Evolutionary conservation across 2,329 filamentous ascomycete species (phyloP).

Genomic region (Chaetomium strumarium): DNA sequence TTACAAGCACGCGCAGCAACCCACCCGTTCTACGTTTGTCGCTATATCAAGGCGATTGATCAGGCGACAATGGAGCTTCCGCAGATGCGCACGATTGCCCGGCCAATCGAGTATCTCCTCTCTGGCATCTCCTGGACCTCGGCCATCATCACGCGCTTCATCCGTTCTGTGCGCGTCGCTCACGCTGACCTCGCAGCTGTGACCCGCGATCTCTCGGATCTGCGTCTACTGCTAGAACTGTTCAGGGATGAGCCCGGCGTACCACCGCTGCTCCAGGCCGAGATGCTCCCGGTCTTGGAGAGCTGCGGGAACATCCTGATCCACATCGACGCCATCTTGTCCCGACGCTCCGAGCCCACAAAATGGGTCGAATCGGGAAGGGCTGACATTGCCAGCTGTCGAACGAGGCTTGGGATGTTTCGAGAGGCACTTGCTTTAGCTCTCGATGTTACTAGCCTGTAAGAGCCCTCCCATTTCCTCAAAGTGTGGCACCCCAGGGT

Average conservation of each 20-base stretch:
- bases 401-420: slow-evolving; percentile 11
- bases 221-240: slow-evolving; percentile 25
- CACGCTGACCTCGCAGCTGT: slow-evolving; percentile 24
- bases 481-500: neutral
- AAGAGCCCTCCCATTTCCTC: neutral
- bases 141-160: slow-evolving; percentile 24
- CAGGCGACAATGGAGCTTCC: slow-evolving; percentile 9
- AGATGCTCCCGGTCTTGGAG: slow-evolving; percentile 20
- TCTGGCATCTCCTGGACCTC: slow-evolving; percentile 22
- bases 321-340: slow-evolving; percentile 18
- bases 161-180: slow-evolving; percentile 22
- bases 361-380: slow-evolving; percentile 14
- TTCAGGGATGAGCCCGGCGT: slow-evolving; percentile 21
- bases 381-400: slow-evolving; percentile 12
- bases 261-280: slow-evolving; percentile 16
- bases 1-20: no score
- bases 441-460: slow-evolving; percentile 19
- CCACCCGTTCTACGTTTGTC: no score
- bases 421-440: slow-evolving; percentile 17
- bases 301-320: slow-evolving; percentile 20
- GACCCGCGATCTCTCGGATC: slow-evolving; percentile 24
- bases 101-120: slow-evolving; percentile 23
- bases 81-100: slow-evolving; percentile 5
- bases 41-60: neutral
- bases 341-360: slow-evolving; percentile 11